Conservation (phyloP, 768 basidiomycete genomes). For the Brasilioporus rufonigricans region DNA sequence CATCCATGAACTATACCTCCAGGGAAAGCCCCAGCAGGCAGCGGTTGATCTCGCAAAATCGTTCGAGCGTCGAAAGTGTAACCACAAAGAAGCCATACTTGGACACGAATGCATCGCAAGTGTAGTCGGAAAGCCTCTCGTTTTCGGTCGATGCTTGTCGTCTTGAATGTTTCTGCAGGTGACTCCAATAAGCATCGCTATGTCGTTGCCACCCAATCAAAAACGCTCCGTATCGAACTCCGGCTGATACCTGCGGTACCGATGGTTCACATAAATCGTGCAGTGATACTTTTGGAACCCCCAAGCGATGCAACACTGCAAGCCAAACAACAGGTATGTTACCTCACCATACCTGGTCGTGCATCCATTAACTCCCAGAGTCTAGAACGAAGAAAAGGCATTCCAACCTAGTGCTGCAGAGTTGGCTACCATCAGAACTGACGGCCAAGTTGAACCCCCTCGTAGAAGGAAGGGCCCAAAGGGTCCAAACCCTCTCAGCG, state of each 20-base stretch:
- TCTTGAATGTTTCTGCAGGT: slow-evolving; percentile 41
- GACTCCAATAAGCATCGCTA: slow-evolving; percentile 90
- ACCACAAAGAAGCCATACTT: slow-evolving; percentile 84
- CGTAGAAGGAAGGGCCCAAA: slow-evolving; percentile 72
- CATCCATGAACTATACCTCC: slow-evolving; percentile 89
- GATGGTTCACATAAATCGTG: slow-evolving; percentile 85
- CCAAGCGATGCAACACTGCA: slow-evolving; percentile 75
- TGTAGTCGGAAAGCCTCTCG: slow-evolving; percentile 62
- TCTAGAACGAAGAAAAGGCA: slow-evolving; percentile 62
- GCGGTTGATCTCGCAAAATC: slow-evolving; percentile 88
- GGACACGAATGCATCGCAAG: slow-evolving; percentile 80
- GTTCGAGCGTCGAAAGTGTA: slow-evolving; percentile 93
- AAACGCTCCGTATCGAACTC: slow-evolving; percentile 64
- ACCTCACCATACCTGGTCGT: not conserved
- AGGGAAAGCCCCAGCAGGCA: slow-evolving; percentile 68
- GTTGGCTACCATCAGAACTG: slow-evolving; percentile 38
- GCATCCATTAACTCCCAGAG: not conserved
- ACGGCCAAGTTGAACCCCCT: slow-evolving; percentile 33
- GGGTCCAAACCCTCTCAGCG: slow-evolving; percentile 88
- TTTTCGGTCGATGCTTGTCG: not conserved
- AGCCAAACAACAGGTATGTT: slow-evolving; percentile 59
- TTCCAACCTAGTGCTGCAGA: slow-evolving; percentile 54
- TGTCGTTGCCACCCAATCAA: slow-evolving; percentile 82
- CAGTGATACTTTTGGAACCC: slow-evolving; percentile 91
- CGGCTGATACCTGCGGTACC: slow-evolving; percentile 82